Percentiles rank a stretch among this genome's conserved stretches.
Evolutionary conservation across 768 basidiomycete species (phyloP).

Genomic region (Trametes elegans): DNA sequence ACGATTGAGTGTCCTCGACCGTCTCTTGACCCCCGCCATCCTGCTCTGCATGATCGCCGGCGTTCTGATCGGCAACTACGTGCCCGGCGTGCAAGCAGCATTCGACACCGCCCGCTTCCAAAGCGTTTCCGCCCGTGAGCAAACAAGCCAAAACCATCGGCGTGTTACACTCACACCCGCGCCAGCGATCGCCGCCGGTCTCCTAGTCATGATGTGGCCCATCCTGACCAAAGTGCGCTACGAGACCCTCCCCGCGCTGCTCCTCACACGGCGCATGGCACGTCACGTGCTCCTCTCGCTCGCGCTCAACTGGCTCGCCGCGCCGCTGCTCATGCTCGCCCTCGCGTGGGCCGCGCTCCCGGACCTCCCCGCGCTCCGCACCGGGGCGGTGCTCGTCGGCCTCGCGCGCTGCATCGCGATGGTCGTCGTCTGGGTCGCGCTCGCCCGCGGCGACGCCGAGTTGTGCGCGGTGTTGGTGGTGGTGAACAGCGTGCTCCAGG

Average conservation of each 20-base stretch:
- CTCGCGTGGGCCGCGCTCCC: conserved; percentile 84
- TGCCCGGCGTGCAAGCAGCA: conserved; percentile 53
- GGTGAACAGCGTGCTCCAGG: conserved; percentile 77
- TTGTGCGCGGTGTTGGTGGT: conserved; percentile 60
- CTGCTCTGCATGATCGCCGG: conserved; percentile 74
- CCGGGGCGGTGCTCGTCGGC: conserved; percentile 83
- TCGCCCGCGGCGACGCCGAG: conserved; percentile 21
- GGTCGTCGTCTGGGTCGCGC: conserved; percentile 53
- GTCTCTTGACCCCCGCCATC: conserved; percentile 63
- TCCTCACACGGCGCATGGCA: conserved; percentile 55
- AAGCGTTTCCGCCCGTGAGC: conserved; percentile 77
- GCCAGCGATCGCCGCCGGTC: conserved; percentile 79
- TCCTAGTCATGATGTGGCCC: conserved; percentile 90
- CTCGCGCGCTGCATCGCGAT: conserved; percentile 58
- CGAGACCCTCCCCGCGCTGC: conserved; percentile 59
- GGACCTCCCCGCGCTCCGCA: conserved; percentile 70
- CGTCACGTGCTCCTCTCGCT: conserved; percentile 66
- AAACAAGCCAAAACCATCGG: too few relatives aligned
- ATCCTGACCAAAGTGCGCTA: conserved; percentile 75
- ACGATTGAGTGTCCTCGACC: conserved; percentile 50
- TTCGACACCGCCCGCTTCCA: conserved; percentile 63
- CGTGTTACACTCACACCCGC: neutral
- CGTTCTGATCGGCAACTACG: conserved; percentile 71
- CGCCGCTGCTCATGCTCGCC: conserved; percentile 82
- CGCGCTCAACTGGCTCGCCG: conserved; percentile 76